These are phyloP conservation scores for Euphrasia confusa DNA, from an alignment of 257 asterid genomes.

Conservation along the genomic window DNA sequence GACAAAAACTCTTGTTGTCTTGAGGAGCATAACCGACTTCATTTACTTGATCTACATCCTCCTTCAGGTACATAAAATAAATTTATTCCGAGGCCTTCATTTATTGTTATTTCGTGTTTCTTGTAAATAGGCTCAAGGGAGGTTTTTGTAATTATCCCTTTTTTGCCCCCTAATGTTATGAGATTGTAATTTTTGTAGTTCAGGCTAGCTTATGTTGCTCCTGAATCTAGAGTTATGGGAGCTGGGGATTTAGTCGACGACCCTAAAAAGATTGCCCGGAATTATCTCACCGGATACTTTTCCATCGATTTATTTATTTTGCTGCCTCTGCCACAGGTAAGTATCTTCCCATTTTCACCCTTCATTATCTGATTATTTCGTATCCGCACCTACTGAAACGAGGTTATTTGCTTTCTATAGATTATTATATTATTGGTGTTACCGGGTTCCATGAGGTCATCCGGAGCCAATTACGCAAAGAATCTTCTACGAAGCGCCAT, in stretches of 20 bases:
- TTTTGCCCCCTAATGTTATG: not conserved
- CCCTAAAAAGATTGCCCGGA: slow-evolving; percentile 58
- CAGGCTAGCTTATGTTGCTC: slow-evolving; percentile 78
- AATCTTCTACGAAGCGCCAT: slow-evolving; percentile 61
- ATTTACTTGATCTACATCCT: slow-evolving; percentile 66
- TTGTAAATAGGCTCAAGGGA: too few relatives aligned
- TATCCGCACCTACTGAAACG: not conserved
- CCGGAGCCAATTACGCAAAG: slow-evolving; percentile 62
- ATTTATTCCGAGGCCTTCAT: too few relatives aligned
- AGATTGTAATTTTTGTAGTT: slow-evolving; percentile 54
- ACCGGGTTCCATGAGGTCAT: slow-evolving; percentile 43
- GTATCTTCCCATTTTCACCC: not conserved
- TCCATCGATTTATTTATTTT: slow-evolving; percentile 50
- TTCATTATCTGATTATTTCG: not conserved
- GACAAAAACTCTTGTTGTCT: slow-evolving; percentile 48
- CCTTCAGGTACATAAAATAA: slow-evolving; percentile 62
- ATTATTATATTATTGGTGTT: slow-evolving; percentile 56
- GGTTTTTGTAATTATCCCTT: too few relatives aligned
- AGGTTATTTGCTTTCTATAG: slow-evolving; percentile 33
- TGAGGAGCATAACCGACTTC: slow-evolving; percentile 76
- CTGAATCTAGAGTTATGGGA: slow-evolving; percentile 70
- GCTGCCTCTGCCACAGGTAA: slow-evolving; percentile 83
- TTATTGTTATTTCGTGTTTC: too few relatives aligned
- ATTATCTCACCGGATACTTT: slow-evolving; percentile 60
- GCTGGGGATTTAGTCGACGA: slow-evolving; percentile 72